Evolutionary conservation across 2,329 filamentous ascomycete species (phyloP).

Genomic region (Thielaviopsis euricoi): DNA sequence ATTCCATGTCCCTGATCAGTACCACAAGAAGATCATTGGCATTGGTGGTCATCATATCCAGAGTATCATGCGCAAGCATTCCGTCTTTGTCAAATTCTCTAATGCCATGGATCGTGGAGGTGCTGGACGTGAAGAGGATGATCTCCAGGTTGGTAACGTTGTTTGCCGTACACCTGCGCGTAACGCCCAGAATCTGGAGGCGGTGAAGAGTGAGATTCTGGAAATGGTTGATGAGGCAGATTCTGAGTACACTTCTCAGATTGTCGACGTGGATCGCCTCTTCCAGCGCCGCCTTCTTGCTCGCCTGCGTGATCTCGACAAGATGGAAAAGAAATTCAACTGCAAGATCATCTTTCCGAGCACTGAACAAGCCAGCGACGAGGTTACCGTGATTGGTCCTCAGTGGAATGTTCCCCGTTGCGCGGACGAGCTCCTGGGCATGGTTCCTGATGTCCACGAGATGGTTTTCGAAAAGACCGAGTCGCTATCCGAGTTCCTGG

Average conservation of each 20-base stretch:
- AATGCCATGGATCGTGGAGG: conserved; percentile 96
- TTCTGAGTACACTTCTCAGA: conserved; percentile 90
- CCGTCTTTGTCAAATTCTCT: conserved; percentile 97
- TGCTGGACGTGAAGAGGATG: conserved; percentile 88
- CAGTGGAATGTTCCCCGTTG: conserved; percentile 97
- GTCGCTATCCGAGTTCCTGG: conserved; percentile 65
- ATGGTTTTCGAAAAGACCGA: conserved; percentile 64
- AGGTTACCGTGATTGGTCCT: conserved; percentile 86
- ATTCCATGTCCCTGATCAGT: conserved; percentile 97
- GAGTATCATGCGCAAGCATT: conserved; percentile 99
- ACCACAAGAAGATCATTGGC: conserved; percentile 97
- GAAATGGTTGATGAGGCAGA: conserved; percentile 98
- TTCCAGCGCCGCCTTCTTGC: conserved; percentile 90
- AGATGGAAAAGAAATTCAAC: conserved; percentile 97
- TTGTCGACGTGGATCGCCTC: conserved; percentile 81
- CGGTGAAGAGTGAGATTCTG: conserved; percentile 97
- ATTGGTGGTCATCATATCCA: conserved; percentile 98
- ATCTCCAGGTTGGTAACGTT: conserved; percentile 97
- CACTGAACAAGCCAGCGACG: conserved; percentile 91
- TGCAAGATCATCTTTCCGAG: conserved; percentile 98
- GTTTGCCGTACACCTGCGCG: conserved; percentile 94
- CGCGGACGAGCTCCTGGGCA: conserved; percentile 88
- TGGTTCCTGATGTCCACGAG: conserved; percentile 94
- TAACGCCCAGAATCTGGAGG: conserved; percentile 89
- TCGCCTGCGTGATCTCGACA: conserved; percentile 76